Percentiles rank a stretch among this genome's conserved stretches.
These are phyloP conservation scores for Lepiota subincarnata DNA, from an alignment of 768 basidiomycete genomes.

Conservation along the genomic window DNA sequence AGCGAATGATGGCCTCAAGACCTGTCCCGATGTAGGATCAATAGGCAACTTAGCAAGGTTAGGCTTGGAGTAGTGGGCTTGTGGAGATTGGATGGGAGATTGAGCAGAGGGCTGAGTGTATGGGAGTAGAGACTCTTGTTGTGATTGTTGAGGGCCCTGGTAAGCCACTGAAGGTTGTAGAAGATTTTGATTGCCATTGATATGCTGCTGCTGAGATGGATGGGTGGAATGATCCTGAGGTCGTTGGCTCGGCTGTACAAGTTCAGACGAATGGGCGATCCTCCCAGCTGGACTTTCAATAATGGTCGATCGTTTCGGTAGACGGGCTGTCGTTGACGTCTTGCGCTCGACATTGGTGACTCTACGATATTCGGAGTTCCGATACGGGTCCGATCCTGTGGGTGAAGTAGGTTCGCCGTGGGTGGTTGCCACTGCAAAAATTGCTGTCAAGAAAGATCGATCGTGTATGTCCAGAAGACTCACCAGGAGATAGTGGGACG, in stretches of 20 bases:
- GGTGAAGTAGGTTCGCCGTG: constrained; percentile 28
- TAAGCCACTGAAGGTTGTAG: constrained; percentile 3
- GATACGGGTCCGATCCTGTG: constrained; percentile 70
- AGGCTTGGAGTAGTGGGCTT: constrained; percentile 33
- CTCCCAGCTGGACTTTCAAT: constrained; percentile 92
- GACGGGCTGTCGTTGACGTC: constrained; percentile 84
- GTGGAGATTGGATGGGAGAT: constrained; percentile 28
- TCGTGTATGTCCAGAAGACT: constrained; percentile 14
- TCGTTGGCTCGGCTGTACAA: constrained; percentile 15
- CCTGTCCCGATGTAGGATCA: constrained; percentile 39
- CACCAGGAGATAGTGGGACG: constrained; percentile 79
- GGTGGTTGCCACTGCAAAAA: constrained; percentile 19
- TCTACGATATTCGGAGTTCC: constrained; percentile 91
- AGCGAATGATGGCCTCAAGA: constrained; percentile 63
- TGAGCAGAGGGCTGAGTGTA: constrained; percentile 23
- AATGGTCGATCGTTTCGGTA: constrained; percentile 92
- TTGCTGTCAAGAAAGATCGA: constrained; percentile 6
- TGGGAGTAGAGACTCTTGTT: constrained; percentile 18
- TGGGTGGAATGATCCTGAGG: constrained; percentile 2
- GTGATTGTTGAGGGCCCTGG: constrained; percentile 14
- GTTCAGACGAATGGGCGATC: constrained; percentile 71
- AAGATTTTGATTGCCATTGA: background rate
- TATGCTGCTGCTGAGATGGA: constrained; percentile 5
- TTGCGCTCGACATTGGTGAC: constrained; percentile 88
- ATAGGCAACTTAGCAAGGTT: constrained; percentile 38